Evolutionary conservation across 208 protist genomes (phyloP), one percentile per base, ranked within the genome.

Genomic region (Leishmania major): DNA sequence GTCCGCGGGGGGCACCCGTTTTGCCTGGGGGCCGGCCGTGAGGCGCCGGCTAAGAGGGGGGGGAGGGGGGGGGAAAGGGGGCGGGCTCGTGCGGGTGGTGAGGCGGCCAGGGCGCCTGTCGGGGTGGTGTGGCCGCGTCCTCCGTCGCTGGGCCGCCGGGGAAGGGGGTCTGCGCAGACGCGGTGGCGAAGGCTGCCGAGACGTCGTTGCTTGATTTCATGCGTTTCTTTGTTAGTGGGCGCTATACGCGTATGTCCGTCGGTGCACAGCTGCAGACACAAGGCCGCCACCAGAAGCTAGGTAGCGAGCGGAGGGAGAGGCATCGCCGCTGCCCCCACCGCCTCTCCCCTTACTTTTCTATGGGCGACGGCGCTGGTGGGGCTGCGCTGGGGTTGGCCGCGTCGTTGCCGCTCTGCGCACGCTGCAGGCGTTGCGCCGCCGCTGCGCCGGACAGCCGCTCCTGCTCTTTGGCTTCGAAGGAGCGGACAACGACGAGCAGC

Each of bases 401-500:
- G 3, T 43, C 55, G 74, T 8, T 45, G 55, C 62, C 43, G 76
- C 59, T 37, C 72, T 57, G 69, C 37, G 40, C 67, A 17, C 70
- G 81, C 75, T 55, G 80, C 13, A 80, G 80, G 19, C 76, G 80
- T 69, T 76, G 78, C 37, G 49, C 74, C 13, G 60, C 35, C 19
- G 77, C 80, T 7, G 47, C 79, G 25, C 77, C 86, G 47, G 78
- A n/a, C 28, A 89, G 80, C 43, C 75, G 79, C 37, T 60, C 83
- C 62, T 78, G 37, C 80, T 86, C 84, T 73, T 73, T 62, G 40
- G 73, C 77, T 75, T 88, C 87, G 67, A 82, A 87, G 60, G 81
- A 75, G 79, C 82, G 82, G 35, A 87, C 85, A 8, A 87, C 87
- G 59, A 88, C 67, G 57, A 96, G 82, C 66, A 96, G 82, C 76